These are phyloP conservation scores for Meredithiella fracta DNA, from an alignment of 2,329 filamentous ascomycete species.

Conservation along the genomic window DNA sequence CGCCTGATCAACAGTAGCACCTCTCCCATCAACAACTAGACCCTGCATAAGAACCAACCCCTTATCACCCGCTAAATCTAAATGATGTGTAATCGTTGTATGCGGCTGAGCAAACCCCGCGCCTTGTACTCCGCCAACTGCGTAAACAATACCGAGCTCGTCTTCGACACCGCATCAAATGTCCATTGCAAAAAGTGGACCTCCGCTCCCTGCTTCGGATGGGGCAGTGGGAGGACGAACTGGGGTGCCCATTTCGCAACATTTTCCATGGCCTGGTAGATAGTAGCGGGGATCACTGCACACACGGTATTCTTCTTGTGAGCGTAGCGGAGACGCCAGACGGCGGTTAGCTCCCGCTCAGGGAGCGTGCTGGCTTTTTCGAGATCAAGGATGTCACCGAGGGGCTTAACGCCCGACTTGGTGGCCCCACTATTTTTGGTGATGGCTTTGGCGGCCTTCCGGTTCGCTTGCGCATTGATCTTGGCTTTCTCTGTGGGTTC, in stretches of 20 bases:
- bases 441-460: slow-evolving; percentile 19
- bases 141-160: slow-evolving; percentile 75
- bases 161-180: slow-evolving; percentile 51
- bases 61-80: slow-evolving; percentile 58
- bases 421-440: slow-evolving; percentile 11
- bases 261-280: slow-evolving; percentile 55
- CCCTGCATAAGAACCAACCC: slow-evolving; percentile 79
- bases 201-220: slow-evolving; percentile 53
- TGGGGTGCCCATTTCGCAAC: slow-evolving; percentile 63
- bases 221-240: slow-evolving; percentile 80
- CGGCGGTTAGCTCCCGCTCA: slow-evolving; percentile 62
- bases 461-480: slow-evolving; percentile 18
- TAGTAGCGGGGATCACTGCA: slow-evolving; percentile 57
- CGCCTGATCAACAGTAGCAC: slow-evolving; percentile 66
- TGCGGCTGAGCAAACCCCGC: slow-evolving; percentile 77
- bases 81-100: slow-evolving; percentile 83
- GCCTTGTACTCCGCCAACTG: slow-evolving; percentile 86
- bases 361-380: slow-evolving; percentile 59
- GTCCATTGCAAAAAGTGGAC: slow-evolving; percentile 96
- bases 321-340: slow-evolving; percentile 84
- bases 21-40: slow-evolving; percentile 55
- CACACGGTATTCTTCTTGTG: slow-evolving; percentile 59
- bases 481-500: not conserved
- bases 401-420: slow-evolving; percentile 26
- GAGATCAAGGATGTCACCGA: slow-evolving; percentile 51